Evolutionary conservation across 2,329 filamentous ascomycete genomes (phyloP).

Genomic region (Coleophoma eucalyptorum): DNA sequence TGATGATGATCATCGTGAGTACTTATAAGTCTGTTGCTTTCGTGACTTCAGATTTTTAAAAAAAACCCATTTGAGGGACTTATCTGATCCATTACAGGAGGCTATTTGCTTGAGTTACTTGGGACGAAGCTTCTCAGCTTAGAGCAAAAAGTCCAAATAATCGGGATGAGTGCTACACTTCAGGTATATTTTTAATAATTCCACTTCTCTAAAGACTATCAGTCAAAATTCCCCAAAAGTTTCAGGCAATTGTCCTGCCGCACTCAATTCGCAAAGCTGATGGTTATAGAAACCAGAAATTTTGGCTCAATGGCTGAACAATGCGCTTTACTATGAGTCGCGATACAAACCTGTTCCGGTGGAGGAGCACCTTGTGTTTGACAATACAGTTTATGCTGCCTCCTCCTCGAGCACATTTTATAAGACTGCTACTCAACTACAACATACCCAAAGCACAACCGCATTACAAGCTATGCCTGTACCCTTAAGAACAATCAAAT

Average conservation of each 20-base stretch:
- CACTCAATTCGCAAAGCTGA: conserved; percentile 1
- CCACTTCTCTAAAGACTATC: neutral
- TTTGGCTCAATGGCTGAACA: conserved; percentile 62
- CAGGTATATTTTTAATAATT: conserved; percentile 42
- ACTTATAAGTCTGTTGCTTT: no score
- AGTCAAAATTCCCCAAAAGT: neutral
- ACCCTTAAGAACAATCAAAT: conserved; percentile 44
- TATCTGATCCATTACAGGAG: conserved; percentile 24
- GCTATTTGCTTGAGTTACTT: conserved; percentile 72
- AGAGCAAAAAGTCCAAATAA: conserved; percentile 63
- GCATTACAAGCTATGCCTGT: conserved; percentile 30
- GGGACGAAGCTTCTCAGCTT: conserved; percentile 70
- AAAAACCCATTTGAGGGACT: no score
- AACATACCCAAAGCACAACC: conserved; percentile 19
- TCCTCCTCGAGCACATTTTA: conserved; percentile 54
- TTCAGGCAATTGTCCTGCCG: neutral
- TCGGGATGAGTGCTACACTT: conserved; percentile 78
- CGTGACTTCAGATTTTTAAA: no score
- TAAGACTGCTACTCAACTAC: conserved; percentile 50
- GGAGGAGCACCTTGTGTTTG: conserved; percentile 70
- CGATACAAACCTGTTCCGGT: conserved; percentile 72
- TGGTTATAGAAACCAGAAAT: conserved; percentile 59
- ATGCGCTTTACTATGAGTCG: conserved; percentile 68
- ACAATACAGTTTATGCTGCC: conserved; percentile 63
- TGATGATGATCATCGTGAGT: conserved; percentile 63